phyloP scores from a whole-genome alignment of 371 early-diverging fungal species.

The Syncephalastrum racemosum region DNA sequence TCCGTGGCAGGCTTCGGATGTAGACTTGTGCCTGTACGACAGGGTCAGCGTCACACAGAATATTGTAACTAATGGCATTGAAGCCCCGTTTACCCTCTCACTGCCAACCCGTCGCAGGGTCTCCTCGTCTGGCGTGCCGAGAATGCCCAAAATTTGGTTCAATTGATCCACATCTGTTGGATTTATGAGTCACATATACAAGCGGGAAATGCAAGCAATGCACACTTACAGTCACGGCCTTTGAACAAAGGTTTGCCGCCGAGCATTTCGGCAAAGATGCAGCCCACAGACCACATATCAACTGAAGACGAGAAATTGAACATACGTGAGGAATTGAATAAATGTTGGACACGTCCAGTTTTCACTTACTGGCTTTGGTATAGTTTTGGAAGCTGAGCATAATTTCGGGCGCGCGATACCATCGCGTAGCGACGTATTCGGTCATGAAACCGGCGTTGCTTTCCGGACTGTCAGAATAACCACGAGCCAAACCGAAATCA shows the following conservation, averaged over 20 bases:
- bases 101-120: conserved; percentile 83
- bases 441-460: conserved; percentile 91
- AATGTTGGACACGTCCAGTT: not conserved
- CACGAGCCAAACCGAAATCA: conserved; percentile 95
- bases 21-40: conserved; percentile 86
- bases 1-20: conserved; percentile 87
- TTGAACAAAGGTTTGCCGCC: conserved; percentile 88
- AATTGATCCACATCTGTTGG: conserved; percentile 92
- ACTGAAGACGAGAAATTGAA: conserved; percentile 41
- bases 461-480: conserved; percentile 81
- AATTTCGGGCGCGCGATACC: conserved; percentile 99
- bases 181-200: not conserved
- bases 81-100: conserved; percentile 58
- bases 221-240: conserved; percentile 80
- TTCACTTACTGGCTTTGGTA: conserved; percentile 87
- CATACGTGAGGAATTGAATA: not conserved
- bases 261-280: conserved; percentile 96
- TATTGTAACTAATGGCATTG: conserved; percentile 7
- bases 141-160: conserved; percentile 94
- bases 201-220: conserved; percentile 1
- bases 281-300: conserved; percentile 99
- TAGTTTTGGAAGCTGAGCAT: conserved; percentile 94
- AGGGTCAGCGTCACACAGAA: conserved; percentile 5
- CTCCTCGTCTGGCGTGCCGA: conserved; percentile 98
- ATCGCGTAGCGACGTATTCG: conserved; percentile 97